A percentile compares a stretch with the other conserved stretches of the same genome.
phyloP scores from a whole-genome alignment of 192 early-diverging fungal species.

The Cladochytrium replicatum region DNA sequence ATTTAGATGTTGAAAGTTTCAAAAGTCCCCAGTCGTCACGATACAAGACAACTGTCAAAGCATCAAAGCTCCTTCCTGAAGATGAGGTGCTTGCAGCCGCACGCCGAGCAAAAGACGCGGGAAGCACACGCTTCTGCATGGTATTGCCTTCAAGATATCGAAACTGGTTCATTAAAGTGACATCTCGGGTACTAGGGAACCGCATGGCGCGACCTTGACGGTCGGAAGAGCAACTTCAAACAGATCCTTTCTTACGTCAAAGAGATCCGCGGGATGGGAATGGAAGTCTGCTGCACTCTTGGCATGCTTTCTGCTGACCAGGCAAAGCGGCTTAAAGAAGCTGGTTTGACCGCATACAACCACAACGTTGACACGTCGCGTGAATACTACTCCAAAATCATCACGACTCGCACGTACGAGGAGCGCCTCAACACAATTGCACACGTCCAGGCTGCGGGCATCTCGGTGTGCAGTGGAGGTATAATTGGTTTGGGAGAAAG shows the following conservation, averaged over 20 bases:
- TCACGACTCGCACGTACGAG: slow-evolving; percentile 71
- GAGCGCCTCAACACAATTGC: slow-evolving; percentile 66
- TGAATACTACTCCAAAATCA: slow-evolving; percentile 60
- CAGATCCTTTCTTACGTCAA: slow-evolving; percentile 62
- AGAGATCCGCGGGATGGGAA: slow-evolving; percentile 71
- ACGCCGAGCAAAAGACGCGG: slow-evolving; percentile 61
- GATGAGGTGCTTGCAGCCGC: slow-evolving; percentile 64
- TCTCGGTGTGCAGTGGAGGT: slow-evolving; percentile 73
- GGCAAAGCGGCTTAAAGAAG: slow-evolving; percentile 65
- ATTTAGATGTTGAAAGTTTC: background rate
- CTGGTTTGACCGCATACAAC: slow-evolving; percentile 79
- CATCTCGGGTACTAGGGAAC: slow-evolving; percentile 57
- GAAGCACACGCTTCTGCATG: slow-evolving; percentile 76
- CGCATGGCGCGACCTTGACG: slow-evolving; percentile 70
- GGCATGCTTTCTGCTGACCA: slow-evolving; percentile 70
- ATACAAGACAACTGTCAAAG: slow-evolving; percentile 59
- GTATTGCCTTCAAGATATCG: background rate
- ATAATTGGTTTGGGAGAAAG: slow-evolving; percentile 76
- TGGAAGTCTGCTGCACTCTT: slow-evolving; percentile 82
- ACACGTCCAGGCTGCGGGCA: slow-evolving; percentile 63
- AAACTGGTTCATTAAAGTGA: too few species aligned
- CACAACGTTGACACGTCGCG: slow-evolving; percentile 76
- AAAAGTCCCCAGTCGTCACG: slow-evolving; percentile 63
- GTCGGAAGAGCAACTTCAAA: slow-evolving; percentile 75
- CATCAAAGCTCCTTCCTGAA: slow-evolving; percentile 57